Evolutionary conservation across 129 eudicot species (phyloP), one percentile per base, ranked within the genome.

Genomic region (Deinandra increscens): DNA sequence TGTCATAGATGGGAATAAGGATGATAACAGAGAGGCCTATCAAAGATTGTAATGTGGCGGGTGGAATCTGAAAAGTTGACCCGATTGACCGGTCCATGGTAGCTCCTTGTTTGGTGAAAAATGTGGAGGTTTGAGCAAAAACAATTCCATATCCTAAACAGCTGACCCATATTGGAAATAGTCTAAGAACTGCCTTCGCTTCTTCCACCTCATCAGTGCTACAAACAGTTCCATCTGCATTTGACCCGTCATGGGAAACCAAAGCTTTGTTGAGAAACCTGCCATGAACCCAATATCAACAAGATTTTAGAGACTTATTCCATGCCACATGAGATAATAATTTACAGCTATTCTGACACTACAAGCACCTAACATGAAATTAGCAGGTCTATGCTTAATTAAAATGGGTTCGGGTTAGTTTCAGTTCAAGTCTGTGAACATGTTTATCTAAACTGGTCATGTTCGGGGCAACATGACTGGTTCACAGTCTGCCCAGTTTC

Each of bases 71-170:
- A n/a, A n/a, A n/a, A n/a, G n/a, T n/a, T n/a, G n/a, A n/a, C n/a
- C n/a, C n/a, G n/a, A n/a, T n/a, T n/a, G n/a, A n/a, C n/a, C n/a
- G n/a, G n/a, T n/a, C n/a, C n/a, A 88, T 80, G 15, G 98, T 88
- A 12, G 71, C 76, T 41, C 89, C 96, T 83, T 88, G 96, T 74
- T 91, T 80, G 64, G 87, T 88, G 53, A 86, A 88, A 0, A 91
- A 80, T 5, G 98, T 91, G 22, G 84, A 22, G 0, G 68, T 46
- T 81, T 86, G 98, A 34, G 89, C 81, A 37, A 44, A 80, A 42
- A 78, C 93, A 36, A 88, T 74, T 55, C 80, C 91, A 5, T 72
- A 88, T 0, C 67, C 83, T 44, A 91, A 54, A 58, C 88, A 85
- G 18, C 84, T 55, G 9, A 72, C 78, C 94, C 97, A 84, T 64